Base-by-base conservation (phyloP, 192 early-diverging fungal species). In the Dissophora ornata region DNA sequence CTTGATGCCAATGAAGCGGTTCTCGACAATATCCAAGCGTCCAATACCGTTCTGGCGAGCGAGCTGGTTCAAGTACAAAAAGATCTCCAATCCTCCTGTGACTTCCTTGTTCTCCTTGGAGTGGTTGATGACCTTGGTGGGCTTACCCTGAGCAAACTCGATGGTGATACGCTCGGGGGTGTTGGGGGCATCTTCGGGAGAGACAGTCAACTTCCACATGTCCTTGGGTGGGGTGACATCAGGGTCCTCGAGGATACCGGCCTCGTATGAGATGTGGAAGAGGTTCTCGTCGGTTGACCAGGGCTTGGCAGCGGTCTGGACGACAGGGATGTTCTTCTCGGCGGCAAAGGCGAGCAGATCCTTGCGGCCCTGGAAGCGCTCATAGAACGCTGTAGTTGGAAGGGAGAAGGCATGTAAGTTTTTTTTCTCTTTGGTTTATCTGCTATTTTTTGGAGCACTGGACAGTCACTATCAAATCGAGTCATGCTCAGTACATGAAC, bases 251-350 rank as follows among this genome's bases (percentile, higher is more conserved):
- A 99, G 91, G 59, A 98, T 95, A 67, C 96, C 97, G 66, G 96
- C 96, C 84, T 99, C 97, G 78, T 95, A 97, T 15, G 95, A 97
- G 83, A 97, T 99, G 85, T 99, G 96, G 91, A 95, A 97, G 61
- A 99, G 83, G 89, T 97, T 99, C 86, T 99, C 97, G 82, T 99
- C 97, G 12, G 96, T 99, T 19, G 95, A 97, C 96, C 97, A 99
- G 32, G 96, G 96, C 88, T 97, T 96, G 83, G 92, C 90, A 25
- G 90, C 87, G 21, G 97, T 99, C 87, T 99, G 97, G 48, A 91
- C 87, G 15, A 99, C 96, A 11, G 96, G 97, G 57, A 99, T 93
- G 62, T 75, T 79, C 89, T 95, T 96, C 77, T 92, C 81, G 9
- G 87, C 90, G 19, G 97, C 97, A 68, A 94, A 99, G 52, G 86